Conservation (phyloP, 1,284 basidiomycete species). For the Sporisorium iseilematis-ciliati region DNA sequence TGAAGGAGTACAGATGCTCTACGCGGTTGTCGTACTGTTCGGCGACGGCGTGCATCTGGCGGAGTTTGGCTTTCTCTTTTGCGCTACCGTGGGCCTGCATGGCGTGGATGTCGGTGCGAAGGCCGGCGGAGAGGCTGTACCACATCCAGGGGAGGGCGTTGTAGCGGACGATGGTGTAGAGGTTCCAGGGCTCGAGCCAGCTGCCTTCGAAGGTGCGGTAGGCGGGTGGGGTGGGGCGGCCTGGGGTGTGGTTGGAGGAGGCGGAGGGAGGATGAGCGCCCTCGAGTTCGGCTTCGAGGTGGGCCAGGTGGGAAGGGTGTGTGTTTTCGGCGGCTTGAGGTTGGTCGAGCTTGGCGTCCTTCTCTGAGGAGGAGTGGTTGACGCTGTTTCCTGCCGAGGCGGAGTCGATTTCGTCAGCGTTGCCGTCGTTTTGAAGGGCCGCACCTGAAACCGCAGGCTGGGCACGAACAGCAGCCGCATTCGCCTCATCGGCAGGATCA, state of each 20-base stretch:
- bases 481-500: slow-evolving; percentile 11
- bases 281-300: slow-evolving; percentile 34
- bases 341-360: slow-evolving; percentile 24
- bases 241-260: slow-evolving; percentile 16
- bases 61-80: slow-evolving; percentile 35
- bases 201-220: slow-evolving; percentile 45
- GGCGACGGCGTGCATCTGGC: slow-evolving; percentile 41
- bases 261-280: slow-evolving; percentile 7
- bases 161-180: slow-evolving; percentile 47
- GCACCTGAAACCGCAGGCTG: slow-evolving; percentile 21
- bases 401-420: slow-evolving; percentile 13
- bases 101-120: slow-evolving; percentile 48
- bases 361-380: slow-evolving; percentile 15
- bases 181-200: slow-evolving; percentile 50
- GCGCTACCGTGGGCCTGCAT: slow-evolving; percentile 34
- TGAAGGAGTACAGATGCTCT: slow-evolving; percentile 54
- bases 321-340: background rate
- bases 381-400: slow-evolving; percentile 4
- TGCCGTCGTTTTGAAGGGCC: slow-evolving; percentile 6
- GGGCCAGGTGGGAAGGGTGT: slow-evolving; percentile 23
- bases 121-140: slow-evolving; percentile 38
- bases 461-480: slow-evolving; percentile 18
- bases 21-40: slow-evolving; percentile 51
- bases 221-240: slow-evolving; percentile 34
- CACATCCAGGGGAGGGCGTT: slow-evolving; percentile 36